phyloP scores from a whole-genome alignment of 2,329 filamentous ascomycete species.

The Sordariomycetes sp. region DNA sequence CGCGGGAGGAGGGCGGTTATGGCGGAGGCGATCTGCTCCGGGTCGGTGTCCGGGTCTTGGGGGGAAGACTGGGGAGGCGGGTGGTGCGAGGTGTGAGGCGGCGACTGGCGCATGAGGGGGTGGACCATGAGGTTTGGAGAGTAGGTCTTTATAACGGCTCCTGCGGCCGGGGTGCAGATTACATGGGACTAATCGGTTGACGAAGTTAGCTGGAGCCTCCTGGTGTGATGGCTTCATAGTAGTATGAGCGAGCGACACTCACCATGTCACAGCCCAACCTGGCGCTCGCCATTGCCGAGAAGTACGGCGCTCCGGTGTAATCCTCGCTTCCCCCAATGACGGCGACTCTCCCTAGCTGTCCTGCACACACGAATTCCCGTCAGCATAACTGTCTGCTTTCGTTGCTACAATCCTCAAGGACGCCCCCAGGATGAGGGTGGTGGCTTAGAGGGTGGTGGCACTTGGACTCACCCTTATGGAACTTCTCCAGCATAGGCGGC shows the following conservation, averaged over 20 bases:
- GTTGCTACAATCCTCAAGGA: background rate
- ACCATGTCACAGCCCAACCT: slow-evolving; percentile 86
- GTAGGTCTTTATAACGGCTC: slow-evolving; percentile 89
- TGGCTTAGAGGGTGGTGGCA: background rate
- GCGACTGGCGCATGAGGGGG: slow-evolving; percentile 77
- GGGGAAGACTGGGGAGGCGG: background rate
- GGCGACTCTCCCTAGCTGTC: slow-evolving; percentile 81
- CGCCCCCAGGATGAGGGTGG: background rate
- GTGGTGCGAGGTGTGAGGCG: slow-evolving; percentile 24
- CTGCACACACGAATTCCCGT: slow-evolving; percentile 31
- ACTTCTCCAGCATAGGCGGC: slow-evolving; percentile 87
- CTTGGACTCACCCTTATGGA: slow-evolving; percentile 73
- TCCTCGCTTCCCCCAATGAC: slow-evolving; percentile 94
- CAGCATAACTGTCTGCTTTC: background rate
- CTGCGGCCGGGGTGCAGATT: slow-evolving; percentile 86
- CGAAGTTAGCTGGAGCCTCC: background rate
- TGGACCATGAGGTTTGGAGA: slow-evolving; percentile 98
- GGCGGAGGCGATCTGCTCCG: slow-evolving; percentile 49
- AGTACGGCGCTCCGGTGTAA: slow-evolving; percentile 95
- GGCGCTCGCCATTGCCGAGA: slow-evolving; percentile 94
- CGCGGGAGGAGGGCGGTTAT: slow-evolving; percentile 76
- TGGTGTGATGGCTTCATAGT: background rate
- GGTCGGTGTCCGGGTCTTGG: slow-evolving; percentile 34
- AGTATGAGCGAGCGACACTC: slow-evolving; percentile 13
- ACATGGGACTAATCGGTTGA: slow-evolving; percentile 63